Evolutionary conservation across 2,329 filamentous ascomycete genomes (phyloP).

Genomic region (Ophiosphaerella herpotricha): DNA sequence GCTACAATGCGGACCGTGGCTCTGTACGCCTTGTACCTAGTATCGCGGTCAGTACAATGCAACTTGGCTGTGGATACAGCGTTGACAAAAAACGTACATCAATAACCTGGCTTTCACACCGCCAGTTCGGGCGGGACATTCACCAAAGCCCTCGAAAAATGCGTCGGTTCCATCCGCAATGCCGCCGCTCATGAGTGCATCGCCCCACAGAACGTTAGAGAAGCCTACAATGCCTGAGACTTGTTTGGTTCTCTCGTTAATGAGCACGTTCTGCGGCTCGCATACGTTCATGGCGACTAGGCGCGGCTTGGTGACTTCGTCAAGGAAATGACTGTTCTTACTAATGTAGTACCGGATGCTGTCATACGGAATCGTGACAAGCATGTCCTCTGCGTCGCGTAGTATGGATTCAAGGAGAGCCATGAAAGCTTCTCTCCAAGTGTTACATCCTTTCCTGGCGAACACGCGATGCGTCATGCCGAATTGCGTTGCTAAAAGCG

Average conservation of each 20-base stretch:
- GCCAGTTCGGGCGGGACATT: conserved; percentile 37
- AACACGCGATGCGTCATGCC: conserved; percentile 56
- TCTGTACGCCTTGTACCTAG: conserved; percentile 53
- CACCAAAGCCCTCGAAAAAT: conserved; percentile 51
- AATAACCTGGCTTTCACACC: conserved; percentile 45
- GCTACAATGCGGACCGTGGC: conserved; percentile 49
- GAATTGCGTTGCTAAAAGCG: conserved; percentile 55
- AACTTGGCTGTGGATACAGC: background rate
- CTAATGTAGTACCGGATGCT: conserved; percentile 57
- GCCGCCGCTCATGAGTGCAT: conserved; percentile 58
- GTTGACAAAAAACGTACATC: conserved; percentile 43
- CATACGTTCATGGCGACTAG: conserved; percentile 58
- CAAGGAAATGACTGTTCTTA: conserved; percentile 52
- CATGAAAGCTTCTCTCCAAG: conserved; percentile 60
- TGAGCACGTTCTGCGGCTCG: conserved; percentile 55
- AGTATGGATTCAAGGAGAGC: conserved; percentile 58
- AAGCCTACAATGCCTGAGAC: conserved; percentile 59
- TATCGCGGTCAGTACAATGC: conserved; percentile 4
- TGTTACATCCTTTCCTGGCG: conserved; percentile 50
- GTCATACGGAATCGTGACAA: conserved; percentile 61
- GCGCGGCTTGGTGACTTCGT: conserved; percentile 56
- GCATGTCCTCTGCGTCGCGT: conserved; percentile 63
- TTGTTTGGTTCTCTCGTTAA: conserved; percentile 55
- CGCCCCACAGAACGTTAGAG: conserved; percentile 61
- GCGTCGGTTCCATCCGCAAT: conserved; percentile 43